A percentile compares a stretch with the other conserved stretches of the same genome.
These are phyloP conservation scores for Hemileccinum impolitum DNA, from an alignment of 768 basidiomycete species.

Conservation along the genomic window DNA sequence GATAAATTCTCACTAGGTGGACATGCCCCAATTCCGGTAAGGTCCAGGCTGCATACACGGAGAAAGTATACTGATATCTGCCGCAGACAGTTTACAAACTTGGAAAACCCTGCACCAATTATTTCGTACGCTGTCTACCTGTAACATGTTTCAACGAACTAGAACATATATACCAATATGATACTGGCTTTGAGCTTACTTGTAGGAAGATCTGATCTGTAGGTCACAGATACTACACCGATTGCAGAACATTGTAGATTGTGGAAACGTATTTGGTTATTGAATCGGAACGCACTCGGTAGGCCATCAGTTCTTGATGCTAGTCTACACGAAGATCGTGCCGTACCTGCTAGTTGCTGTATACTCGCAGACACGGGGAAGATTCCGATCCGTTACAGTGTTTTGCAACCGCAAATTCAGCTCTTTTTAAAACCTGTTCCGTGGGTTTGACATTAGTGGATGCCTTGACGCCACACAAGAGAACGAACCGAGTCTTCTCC, in stretches of 20 bases:
- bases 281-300: not conserved
- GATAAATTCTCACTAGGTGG: conserved; percentile 43
- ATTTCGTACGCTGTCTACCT: conserved; percentile 62
- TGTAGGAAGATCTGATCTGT: not conserved
- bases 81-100: conserved; percentile 49
- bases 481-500: conserved; percentile 71
- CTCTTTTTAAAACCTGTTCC: conserved; percentile 33
- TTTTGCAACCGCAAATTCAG: conserved; percentile 7
- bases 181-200: conserved; percentile 1
- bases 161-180: conserved; percentile 4
- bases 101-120: conserved; percentile 61
- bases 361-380: not conserved
- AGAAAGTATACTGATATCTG: conserved; percentile 8
- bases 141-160: conserved; percentile 15
- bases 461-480: not conserved
- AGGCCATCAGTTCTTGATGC: not conserved
- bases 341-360: not conserved
- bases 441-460: not conserved
- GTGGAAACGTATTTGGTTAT: not conserved
- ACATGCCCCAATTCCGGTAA: conserved; percentile 72
- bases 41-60: conserved; percentile 18
- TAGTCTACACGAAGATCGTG: not conserved
- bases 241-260: not conserved
- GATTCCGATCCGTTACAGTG: too few relatives aligned
- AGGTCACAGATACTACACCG: not conserved